A percentile compares a stretch with the other conserved stretches of the same genome.
These are phyloP conservation scores for Licmophora abbreviata DNA, from an alignment of 108 stramenopile species.

Conservation along the genomic window DNA sequence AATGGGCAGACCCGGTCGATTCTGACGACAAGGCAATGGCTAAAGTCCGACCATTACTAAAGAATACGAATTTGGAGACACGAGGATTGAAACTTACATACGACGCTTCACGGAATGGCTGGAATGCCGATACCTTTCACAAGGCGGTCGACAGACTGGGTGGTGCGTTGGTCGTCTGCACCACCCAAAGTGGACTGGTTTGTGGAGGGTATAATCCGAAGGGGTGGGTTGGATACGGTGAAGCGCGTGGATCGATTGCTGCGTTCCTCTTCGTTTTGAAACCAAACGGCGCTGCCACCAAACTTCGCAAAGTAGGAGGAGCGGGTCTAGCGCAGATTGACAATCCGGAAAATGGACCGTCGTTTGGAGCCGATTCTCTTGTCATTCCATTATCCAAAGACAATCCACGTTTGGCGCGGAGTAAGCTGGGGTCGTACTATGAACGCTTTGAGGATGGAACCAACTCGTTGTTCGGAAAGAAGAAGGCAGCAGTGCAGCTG, in stretches of 20 bases:
- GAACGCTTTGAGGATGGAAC: conserved; percentile 70
- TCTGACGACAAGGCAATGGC: conserved; percentile 58
- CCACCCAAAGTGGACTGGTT: conserved; percentile 40
- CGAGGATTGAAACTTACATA: conserved; percentile 61
- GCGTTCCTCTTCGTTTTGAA: conserved; percentile 70
- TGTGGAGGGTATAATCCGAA: conserved; percentile 81
- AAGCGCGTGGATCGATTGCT: conserved; percentile 75
- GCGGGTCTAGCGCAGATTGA: conserved; percentile 67
- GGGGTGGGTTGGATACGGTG: conserved; percentile 79
- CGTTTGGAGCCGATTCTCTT: conserved; percentile 75
- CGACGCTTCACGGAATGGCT: conserved; percentile 74
- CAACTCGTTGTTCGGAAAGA: conserved; percentile 59
- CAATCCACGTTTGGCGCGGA: conserved; percentile 52
- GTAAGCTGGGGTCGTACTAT: conserved; percentile 76
- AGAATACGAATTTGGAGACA: conserved; percentile 77
- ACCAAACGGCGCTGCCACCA: conserved; percentile 20
- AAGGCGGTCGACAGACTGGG: conserved; percentile 65
- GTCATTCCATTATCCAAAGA: conserved; percentile 51
- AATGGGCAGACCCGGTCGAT: conserved; percentile 68
- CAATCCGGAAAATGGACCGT: conserved; percentile 59
- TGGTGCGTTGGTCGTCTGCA: conserved; percentile 48
- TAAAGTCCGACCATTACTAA: conserved; percentile 57
- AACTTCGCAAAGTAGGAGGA: conserved; percentile 77
- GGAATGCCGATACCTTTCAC: conserved; percentile 65
- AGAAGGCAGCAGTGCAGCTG: conserved; percentile 47